phyloP scores from a whole-genome alignment of 2,329 filamentous ascomycete genomes.

The Bisporella sp. region DNA sequence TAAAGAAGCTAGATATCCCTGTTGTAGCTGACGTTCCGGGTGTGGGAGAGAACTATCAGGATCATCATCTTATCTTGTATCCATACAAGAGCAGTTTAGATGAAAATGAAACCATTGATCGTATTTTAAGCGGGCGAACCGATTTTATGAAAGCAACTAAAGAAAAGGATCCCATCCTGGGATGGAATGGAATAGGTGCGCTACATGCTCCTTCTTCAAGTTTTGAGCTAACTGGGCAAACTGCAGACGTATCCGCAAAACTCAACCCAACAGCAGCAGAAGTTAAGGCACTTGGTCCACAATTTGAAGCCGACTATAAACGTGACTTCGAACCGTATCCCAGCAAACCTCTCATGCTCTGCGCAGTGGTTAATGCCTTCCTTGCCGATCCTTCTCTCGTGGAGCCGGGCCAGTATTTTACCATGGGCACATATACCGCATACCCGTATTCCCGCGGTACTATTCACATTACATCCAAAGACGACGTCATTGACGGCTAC shows the following conservation, averaged over 20 bases:
- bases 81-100: constrained; percentile 42
- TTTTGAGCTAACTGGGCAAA: not conserved
- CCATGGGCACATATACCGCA: constrained; percentile 44
- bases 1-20: constrained; percentile 40
- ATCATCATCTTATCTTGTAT: constrained; percentile 47
- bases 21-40: constrained; percentile 40
- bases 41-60: constrained; percentile 47
- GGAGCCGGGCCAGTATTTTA: constrained; percentile 42
- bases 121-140: constrained; percentile 40
- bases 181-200: constrained; percentile 28
- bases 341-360: constrained; percentile 37
- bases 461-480: constrained; percentile 47
- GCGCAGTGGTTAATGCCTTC: constrained; percentile 41
- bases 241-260: constrained; percentile 44
- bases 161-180: constrained; percentile 39
- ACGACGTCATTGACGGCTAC: constrained; percentile 35
- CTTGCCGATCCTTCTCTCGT: constrained; percentile 35
- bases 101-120: constrained; percentile 45
- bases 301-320: constrained; percentile 47
- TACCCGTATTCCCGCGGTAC: constrained; percentile 56
- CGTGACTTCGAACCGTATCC: constrained; percentile 38
- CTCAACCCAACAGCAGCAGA: constrained; percentile 49
- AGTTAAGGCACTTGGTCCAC: constrained; percentile 41
- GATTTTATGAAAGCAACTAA: constrained; percentile 38
- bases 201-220: not conserved